Percentiles rank a stretch among this genome's conserved stretches.
Evolutionary conservation across 768 basidiomycete genomes (phyloP).

Genomic region (Pleurotus cornucopiae): DNA sequence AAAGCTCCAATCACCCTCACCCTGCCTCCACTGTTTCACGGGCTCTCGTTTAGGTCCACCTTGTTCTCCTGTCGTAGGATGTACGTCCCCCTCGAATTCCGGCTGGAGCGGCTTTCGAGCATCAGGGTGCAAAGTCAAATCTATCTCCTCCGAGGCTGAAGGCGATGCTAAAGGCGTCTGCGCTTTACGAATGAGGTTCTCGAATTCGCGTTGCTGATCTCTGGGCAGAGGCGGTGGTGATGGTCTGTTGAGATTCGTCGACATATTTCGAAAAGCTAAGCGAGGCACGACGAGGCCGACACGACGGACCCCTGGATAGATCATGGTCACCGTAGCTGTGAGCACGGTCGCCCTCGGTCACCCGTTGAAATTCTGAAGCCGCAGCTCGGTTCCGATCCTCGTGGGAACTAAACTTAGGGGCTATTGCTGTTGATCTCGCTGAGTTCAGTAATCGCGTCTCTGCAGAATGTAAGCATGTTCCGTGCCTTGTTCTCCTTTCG

Average conservation of each 20-base stretch:
- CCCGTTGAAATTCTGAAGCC: too few species aligned
- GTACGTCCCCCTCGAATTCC: conserved; percentile 78
- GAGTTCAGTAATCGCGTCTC: too few species aligned
- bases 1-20: conserved; percentile 84
- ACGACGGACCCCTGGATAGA: background rate
- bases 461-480: too few species aligned
- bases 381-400: too few species aligned
- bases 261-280: conserved; percentile 5
- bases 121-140: conserved; percentile 64
- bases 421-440: too few species aligned
- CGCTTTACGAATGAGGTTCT: conserved; percentile 69
- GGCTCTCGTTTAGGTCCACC: conserved; percentile 90
- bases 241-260: conserved; percentile 49
- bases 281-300: background rate
- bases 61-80: conserved; percentile 79
- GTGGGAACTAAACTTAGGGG: too few species aligned
- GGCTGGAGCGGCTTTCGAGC: conserved; percentile 51
- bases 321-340: background rate
- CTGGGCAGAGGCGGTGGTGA: conserved; percentile 73
- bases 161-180: conserved; percentile 36
- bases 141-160: conserved; percentile 31
- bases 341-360: too few species aligned
- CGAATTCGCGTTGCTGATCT: conserved; percentile 80
- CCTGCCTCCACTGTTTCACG: conserved; percentile 51
- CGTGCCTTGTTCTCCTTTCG: too few species aligned